These are phyloP conservation scores for Puccinia novopanici DNA, from an alignment of 1,284 basidiomycete genomes.

Conservation along the genomic window DNA sequence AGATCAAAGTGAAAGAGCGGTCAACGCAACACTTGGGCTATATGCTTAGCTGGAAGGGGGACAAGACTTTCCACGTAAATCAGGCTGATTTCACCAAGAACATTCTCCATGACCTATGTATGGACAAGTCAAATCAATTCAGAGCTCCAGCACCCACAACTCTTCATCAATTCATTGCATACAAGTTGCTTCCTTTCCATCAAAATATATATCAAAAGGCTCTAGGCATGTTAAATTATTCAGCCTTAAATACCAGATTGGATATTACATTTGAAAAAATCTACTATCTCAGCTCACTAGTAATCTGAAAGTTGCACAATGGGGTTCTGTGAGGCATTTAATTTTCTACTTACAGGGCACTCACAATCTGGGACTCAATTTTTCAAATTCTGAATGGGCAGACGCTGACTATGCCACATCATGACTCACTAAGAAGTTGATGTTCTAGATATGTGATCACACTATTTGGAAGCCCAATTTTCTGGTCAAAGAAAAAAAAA, in stretches of 20 bases:
- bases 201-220: background rate
- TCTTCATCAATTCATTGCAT: background rate
- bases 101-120: background rate
- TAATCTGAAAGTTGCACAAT: background rate
- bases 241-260: conserved; percentile 16
- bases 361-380: background rate
- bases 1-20: background rate
- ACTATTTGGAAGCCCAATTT: background rate
- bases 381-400: conserved; percentile 7
- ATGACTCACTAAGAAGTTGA: background rate
- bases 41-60: background rate
- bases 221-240: conserved; percentile 6
- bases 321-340: background rate
- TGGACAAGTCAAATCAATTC: background rate
- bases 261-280: conserved; percentile 15
- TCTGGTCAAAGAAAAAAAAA: conserved; percentile 8
- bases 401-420: conserved; percentile 21
- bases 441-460: conserved; percentile 14
- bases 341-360: background rate
- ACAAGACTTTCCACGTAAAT: background rate
- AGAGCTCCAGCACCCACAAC: background rate
- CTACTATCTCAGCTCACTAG: background rate
- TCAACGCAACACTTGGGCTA: conserved; percentile 20
- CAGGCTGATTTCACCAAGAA: background rate
- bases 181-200: background rate